Conservation (phyloP, 345 rosid genomes). For the Euphorbia pulcherrima region DNA sequence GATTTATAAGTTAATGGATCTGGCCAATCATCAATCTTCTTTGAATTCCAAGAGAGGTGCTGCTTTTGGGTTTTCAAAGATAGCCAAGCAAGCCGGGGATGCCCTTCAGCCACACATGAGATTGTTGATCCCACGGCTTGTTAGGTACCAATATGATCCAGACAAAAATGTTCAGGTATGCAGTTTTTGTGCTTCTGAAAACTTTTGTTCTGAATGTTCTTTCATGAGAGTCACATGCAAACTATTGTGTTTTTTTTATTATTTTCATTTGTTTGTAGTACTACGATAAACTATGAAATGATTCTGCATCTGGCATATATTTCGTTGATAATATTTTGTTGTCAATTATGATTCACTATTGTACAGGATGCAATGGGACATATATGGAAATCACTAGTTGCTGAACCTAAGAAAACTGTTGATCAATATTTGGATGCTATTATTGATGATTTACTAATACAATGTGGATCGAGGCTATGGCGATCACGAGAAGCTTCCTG, state of each 20-base stretch:
- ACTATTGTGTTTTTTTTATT: not conserved
- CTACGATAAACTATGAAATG: not conserved
- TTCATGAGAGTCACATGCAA: not conserved
- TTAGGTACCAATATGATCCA: constrained; percentile 94
- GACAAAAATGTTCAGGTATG: constrained; percentile 95
- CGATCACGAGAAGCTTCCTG: constrained; percentile 96
- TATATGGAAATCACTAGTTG: constrained; percentile 90
- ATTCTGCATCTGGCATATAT: not conserved
- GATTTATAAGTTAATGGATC: constrained; percentile 94
- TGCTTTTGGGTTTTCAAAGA: constrained; percentile 95
- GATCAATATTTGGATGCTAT: constrained; percentile 81
- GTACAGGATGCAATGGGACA: constrained; percentile 90
- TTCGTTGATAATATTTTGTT: not conserved
- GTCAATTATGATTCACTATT: constrained; percentile 18
- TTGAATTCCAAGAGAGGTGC: constrained; percentile 91
- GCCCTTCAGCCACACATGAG: constrained; percentile 84
- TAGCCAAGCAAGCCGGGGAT: constrained; percentile 98
- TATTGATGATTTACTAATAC: constrained; percentile 69
- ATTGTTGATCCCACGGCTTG: constrained; percentile 78
- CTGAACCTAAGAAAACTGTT: constrained; percentile 72
- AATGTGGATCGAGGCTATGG: constrained; percentile 92
- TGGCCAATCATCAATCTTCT: constrained; percentile 91
- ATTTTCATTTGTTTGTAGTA: not conserved
- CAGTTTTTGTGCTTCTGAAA: constrained; percentile 10
- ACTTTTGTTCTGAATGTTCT: not conserved